These are phyloP conservation scores for Zychaea mexicana DNA, from an alignment of 371 early-diverging fungal genomes.

Conservation along the genomic window DNA sequence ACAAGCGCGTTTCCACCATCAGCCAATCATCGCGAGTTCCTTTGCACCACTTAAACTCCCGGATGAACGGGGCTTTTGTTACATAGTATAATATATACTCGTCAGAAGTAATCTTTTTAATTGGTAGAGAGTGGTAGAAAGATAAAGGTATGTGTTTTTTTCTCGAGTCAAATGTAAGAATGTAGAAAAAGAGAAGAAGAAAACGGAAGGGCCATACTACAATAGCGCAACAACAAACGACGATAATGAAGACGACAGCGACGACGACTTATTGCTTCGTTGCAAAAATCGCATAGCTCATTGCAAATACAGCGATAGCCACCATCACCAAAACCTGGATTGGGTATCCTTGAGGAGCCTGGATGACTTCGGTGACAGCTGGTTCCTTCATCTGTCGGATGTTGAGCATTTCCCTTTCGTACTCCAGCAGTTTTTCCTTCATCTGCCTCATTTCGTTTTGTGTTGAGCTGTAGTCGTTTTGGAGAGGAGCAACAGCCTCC, in stretches of 20 bases:
- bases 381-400: background rate
- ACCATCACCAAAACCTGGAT: slow-evolving; percentile 8
- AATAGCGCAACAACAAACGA: too few species aligned
- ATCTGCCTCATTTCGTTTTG: background rate
- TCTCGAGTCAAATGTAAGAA: too few species aligned
- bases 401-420: slow-evolving; percentile 1
- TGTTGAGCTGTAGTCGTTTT: background rate
- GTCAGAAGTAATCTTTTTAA: too few species aligned
- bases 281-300: slow-evolving; percentile 3
- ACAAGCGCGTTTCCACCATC: too few species aligned
- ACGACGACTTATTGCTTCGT: background rate
- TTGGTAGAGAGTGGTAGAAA: too few species aligned
- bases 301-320: slow-evolving; percentile 4
- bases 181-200: too few species aligned
- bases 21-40: too few species aligned
- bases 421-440: slow-evolving; percentile 2
- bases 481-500: background rate
- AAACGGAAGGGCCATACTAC: too few species aligned
- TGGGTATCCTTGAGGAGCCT: background rate
- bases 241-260: background rate
- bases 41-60: too few species aligned
- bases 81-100: too few species aligned
- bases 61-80: too few species aligned
- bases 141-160: too few species aligned
- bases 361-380: background rate